Evolutionary conservation across 148 eudicot species (phyloP), one percentile per base, ranked within the genome.

Genomic region (Pharnaceum exiguum): DNA sequence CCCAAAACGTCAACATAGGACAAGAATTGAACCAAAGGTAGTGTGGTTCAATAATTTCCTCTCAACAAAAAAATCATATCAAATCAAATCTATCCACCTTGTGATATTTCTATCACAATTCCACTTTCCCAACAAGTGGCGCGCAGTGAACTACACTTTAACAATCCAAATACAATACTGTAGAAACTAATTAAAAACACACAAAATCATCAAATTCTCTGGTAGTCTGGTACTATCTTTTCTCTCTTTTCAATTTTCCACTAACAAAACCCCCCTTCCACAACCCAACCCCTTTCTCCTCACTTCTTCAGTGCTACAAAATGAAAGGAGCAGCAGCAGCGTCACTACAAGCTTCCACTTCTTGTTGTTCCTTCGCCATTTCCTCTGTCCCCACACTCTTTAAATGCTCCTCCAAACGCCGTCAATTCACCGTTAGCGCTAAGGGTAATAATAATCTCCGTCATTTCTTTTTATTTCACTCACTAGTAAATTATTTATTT

Each of bases 311-410:
- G 49, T n/a, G 38, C 33, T n/a, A 32, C 22, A 1, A 7, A 26
- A 36, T 38, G 9, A 29, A 50, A 29, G 10, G 21, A 48, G 24
- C 57, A 52, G 64, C 79, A 84, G 81, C 84, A 74, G 63, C 56
- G 55, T n/a, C 78, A 54, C 73, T 84, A 52, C 90, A 81, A 66
- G 90, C 84, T 57, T 81, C 90, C 38, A 81, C 87, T 3, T 77
- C 90, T 16, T 84, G 75, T 83, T 66, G 68, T n/a, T n/a, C n/a
- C 33, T 60, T 80, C 42, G 69, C 70, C 39, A 31, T 78, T 65
- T 69, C 79, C 21, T 60, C 78, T 51, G 62, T 65, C 33, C 18
- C 75, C 5, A 7, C 65, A 40, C 66, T 71, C 30, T 71, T 75
- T 0, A 43, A 42, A 26, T 62, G 59, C 21, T 54, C 37, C 65